Evolutionary conservation across 148 eudicot species (phyloP).

Genomic region (Silene latifolia): DNA sequence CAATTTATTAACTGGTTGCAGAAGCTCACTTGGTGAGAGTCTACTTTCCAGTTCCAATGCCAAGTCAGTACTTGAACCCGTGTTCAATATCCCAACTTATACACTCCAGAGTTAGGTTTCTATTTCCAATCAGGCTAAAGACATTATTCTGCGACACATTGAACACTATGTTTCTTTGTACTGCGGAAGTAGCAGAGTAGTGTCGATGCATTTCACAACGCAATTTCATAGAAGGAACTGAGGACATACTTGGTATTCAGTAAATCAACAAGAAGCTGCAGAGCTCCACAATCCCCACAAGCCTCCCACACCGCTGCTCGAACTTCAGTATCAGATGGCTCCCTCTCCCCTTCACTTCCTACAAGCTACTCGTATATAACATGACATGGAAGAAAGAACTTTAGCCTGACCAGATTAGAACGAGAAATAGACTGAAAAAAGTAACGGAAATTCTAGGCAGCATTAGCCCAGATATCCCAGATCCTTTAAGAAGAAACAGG

Average conservation of each 20-base stretch:
- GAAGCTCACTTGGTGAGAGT: background rate
- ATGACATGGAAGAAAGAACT: background rate
- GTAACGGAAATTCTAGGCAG: too few species aligned
- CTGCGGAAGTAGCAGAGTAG: background rate
- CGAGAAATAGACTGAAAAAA: background rate
- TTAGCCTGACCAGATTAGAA: constrained; percentile 2
- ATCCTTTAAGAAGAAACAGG: too few species aligned
- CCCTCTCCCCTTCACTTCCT: constrained; percentile 64
- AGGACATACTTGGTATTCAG: constrained; percentile 64
- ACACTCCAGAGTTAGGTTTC: background rate
- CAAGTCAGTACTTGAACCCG: background rate
- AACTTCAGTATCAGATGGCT: constrained; percentile 81
- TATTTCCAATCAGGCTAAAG: background rate
- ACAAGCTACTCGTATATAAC: constrained; percentile 53
- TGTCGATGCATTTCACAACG: background rate
- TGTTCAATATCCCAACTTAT: background rate
- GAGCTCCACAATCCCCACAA: constrained; percentile 93
- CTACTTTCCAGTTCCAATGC: background rate
- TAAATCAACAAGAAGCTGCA: constrained; percentile 89
- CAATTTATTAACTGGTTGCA: background rate
- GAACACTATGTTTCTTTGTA: background rate
- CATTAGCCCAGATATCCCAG: background rate
- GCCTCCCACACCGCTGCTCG: constrained; percentile 93
- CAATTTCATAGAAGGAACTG: background rate
- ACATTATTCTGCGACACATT: background rate